A percentile compares a stretch with the other conserved stretches of the same genome.
Evolutionary conservation across 139 green algal species (phyloP).

Genomic region (Haematococcus lacustris): DNA sequence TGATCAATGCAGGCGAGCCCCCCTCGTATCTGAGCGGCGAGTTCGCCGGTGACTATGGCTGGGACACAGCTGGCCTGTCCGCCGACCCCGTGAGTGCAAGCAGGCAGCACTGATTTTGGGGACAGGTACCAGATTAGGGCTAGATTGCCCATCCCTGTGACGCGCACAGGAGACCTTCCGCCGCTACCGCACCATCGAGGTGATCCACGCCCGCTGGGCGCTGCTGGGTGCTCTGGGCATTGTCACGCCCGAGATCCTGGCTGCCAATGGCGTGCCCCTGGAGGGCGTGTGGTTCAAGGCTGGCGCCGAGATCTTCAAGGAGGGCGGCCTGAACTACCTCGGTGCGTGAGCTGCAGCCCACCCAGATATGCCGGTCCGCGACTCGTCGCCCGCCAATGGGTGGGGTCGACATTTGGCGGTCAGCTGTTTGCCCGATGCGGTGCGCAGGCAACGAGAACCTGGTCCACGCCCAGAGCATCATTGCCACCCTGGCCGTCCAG

Average conservation of each 20-base stretch:
- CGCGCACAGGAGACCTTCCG: conserved; percentile 80
- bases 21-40: conserved; percentile 76
- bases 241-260: conserved; percentile 51
- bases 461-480: conserved; percentile 88
- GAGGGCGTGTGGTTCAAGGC: conserved; percentile 88
- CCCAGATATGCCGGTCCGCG: too few species aligned
- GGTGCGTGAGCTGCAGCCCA: too few species aligned
- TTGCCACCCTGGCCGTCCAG: conserved; percentile 79
- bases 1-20: too few species aligned
- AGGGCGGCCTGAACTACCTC: conserved; percentile 75
- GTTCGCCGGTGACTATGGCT: conserved; percentile 91
- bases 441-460: conserved; percentile 35
- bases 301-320: conserved; percentile 73
- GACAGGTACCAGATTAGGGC: too few species aligned
- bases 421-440: too few species aligned
- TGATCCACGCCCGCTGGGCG: conserved; percentile 80
- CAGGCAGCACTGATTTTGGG: too few species aligned
- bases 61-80: conserved; percentile 89
- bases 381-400: too few species aligned
- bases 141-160: too few species aligned
- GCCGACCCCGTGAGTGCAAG: conserved; percentile 77
- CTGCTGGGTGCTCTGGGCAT: conserved; percentile 80
- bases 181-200: conserved; percentile 61
- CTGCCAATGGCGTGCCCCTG: conserved; percentile 33
- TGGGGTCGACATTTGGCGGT: too few species aligned